These are phyloP conservation scores for Bathelium albidoporum DNA, from an alignment of 495 filamentous ascomycete genomes.

Conservation along the genomic window DNA sequence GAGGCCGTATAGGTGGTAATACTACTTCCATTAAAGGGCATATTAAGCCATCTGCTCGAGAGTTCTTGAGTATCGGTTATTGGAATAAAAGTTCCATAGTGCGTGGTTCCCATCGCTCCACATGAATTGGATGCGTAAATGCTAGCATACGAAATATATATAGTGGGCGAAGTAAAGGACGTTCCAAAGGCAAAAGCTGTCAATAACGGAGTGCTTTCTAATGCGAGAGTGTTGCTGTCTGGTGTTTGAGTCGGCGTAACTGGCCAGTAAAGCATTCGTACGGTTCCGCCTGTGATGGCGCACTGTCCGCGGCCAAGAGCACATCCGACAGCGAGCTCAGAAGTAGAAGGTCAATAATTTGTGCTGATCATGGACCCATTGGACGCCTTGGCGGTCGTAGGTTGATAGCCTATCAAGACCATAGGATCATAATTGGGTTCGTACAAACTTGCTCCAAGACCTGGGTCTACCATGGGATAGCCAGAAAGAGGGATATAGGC, in stretches of 20 bases:
- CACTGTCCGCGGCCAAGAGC: conserved; percentile 5
- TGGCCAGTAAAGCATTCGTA: conserved; percentile 6
- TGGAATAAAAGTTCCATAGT: not conserved
- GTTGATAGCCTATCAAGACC: not conserved
- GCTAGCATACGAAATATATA: conserved; percentile 5
- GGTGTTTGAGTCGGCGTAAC: not conserved
- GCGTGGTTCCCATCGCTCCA: not conserved
- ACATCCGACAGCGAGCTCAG: not conserved
- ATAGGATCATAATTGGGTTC: not conserved
- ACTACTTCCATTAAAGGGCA: not conserved
- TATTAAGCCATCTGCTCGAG: not conserved
- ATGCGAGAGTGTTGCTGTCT: not conserved
- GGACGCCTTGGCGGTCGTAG: not conserved
- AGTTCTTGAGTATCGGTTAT: not conserved
- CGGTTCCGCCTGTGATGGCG: conserved; percentile 1
- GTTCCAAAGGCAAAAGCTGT: not conserved
- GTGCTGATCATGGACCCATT: not conserved
- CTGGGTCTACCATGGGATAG: not conserved
- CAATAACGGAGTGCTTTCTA: not conserved
- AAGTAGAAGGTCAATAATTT: not conserved
- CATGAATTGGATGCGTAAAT: conserved; percentile 5
- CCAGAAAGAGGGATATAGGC: not conserved
- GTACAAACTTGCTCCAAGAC: not conserved
- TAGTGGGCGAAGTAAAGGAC: conserved; percentile 2
- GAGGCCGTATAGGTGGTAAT: not conserved